Conservation (phyloP, 1,284 basidiomycete genomes). For the Apiotrichum veenhuisii region DNA sequence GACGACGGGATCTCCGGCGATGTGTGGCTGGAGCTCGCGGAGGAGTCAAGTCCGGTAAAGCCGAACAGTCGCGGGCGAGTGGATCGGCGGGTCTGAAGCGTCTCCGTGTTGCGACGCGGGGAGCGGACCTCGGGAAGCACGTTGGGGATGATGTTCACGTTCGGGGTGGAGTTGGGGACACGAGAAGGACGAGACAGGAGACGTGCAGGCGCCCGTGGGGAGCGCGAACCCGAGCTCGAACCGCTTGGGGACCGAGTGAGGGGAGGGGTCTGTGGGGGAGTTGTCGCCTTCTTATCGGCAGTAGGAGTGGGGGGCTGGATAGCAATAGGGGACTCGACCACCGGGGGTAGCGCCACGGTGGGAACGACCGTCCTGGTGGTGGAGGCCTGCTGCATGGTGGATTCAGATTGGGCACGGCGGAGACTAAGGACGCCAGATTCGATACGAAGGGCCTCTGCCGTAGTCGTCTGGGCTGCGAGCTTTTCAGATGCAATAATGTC, state of each 20-base stretch:
- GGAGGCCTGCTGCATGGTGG: slow-evolving; percentile 3
- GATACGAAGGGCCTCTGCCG: neutral
- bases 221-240: neutral
- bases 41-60: slow-evolving; percentile 39
- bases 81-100: slow-evolving; percentile 31
- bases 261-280: neutral
- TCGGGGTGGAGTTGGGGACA: slow-evolving; percentile 1
- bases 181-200: neutral
- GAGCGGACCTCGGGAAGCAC: slow-evolving; percentile 47
- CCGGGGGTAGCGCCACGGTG: neutral
- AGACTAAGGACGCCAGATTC: neutral
- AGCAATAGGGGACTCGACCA: neutral
- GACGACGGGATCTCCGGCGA: slow-evolving; percentile 10
- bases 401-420: slow-evolving; percentile 14
- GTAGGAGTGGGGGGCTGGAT: slow-evolving; percentile 10
- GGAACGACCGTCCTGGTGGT: slow-evolving; percentile 1
- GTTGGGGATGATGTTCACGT: slow-evolving; percentile 11
- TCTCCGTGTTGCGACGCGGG: slow-evolving; percentile 30
- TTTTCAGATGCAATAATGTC: slow-evolving; percentile 1
- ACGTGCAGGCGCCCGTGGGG: neutral
- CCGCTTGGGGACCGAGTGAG: neutral
- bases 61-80: slow-evolving; percentile 47
- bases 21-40: slow-evolving; percentile 6
- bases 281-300: neutral
- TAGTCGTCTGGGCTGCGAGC: slow-evolving; percentile 1